A percentile compares a stretch with the other conserved stretches of the same genome.
phyloP scores from a whole-genome alignment of 768 basidiomycete species.

The Cystofilobasidium ferigula region DNA sequence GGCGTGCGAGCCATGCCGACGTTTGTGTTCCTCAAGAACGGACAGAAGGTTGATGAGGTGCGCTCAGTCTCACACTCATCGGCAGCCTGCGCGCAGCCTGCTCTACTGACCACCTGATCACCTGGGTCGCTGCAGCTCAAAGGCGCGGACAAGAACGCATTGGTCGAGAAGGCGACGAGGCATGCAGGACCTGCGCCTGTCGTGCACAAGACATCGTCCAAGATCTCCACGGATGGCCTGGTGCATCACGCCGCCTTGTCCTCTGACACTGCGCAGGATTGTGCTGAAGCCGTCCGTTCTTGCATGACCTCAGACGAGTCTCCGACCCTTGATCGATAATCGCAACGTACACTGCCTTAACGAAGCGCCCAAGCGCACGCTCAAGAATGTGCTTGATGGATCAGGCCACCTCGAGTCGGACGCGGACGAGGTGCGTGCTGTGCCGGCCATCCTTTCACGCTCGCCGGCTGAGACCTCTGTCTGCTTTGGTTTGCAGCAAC shows the following conservation, averaged over 20 bases:
- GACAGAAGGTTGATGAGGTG: conserved; percentile 37
- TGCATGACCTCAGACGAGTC: conserved; percentile 32
- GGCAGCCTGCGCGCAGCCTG: background rate
- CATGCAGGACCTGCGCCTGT: conserved; percentile 35
- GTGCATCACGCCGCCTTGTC: conserved; percentile 1
- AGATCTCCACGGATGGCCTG: conserved; percentile 27
- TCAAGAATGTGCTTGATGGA: conserved; percentile 47
- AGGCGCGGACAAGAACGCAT: conserved; percentile 36
- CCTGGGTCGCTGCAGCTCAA: conserved; percentile 36
- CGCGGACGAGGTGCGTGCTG: conserved; percentile 45
- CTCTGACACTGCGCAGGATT: no score
- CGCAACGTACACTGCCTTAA: conserved; percentile 61
- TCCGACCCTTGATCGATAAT: conserved; percentile 43
- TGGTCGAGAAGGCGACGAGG: conserved; percentile 32
- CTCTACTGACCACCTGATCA: no score
- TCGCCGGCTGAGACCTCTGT: background rate
- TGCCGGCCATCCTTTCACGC: background rate
- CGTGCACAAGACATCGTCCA: conserved; percentile 23
- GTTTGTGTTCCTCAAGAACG: conserved; percentile 38
- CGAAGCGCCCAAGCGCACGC: conserved; percentile 47
- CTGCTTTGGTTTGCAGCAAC: conserved; percentile 10
- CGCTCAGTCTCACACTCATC: background rate
- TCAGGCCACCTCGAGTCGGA: conserved; percentile 52
- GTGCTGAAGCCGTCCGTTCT: background rate
- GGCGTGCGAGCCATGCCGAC: conserved; percentile 37